Percentiles rank a stretch among this genome's conserved stretches.
These are phyloP conservation scores for Graphilbum ipis-grandicollis DNA, from an alignment of 2,329 filamentous ascomycete genomes.

Conservation along the genomic window DNA sequence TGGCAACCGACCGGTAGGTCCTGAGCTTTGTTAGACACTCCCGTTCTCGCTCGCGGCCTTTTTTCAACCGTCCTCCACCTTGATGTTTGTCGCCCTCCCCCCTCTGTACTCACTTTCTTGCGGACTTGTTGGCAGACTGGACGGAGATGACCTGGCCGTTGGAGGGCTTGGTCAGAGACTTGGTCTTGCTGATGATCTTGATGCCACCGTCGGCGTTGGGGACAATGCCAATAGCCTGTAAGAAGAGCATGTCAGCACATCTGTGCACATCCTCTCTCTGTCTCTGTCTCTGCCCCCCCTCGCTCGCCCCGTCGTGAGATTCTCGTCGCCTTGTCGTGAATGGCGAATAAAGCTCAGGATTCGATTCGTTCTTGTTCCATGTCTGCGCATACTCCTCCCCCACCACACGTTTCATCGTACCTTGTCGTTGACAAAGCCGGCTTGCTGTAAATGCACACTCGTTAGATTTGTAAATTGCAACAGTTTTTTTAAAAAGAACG, in stretches of 20 bases:
- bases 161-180: slow-evolving; percentile 55
- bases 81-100: background rate
- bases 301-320: no score
- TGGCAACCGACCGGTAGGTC: slow-evolving; percentile 80
- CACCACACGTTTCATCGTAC: no score
- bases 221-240: slow-evolving; percentile 66
- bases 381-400: no score
- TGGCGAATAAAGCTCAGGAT: no score
- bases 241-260: background rate
- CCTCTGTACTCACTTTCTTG: slow-evolving; percentile 52
- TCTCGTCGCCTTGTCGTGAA: no score
- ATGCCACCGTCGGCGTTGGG: slow-evolving; percentile 64
- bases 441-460: slow-evolving; percentile 39
- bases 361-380: no score
- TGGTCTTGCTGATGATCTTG: slow-evolving; percentile 68
- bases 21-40: slow-evolving; percentile 22
- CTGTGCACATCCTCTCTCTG: background rate
- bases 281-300: no score
- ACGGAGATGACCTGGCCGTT: slow-evolving; percentile 45
- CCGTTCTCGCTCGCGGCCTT: background rate
- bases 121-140: slow-evolving; percentile 55
- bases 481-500: background rate
- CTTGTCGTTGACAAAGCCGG: slow-evolving; percentile 88
- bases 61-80: background rate
- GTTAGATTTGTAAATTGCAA: no score